Percentiles rank a stretch among this genome's conserved stretches.
Evolutionary conservation across 2,329 filamentous ascomycete genomes (phyloP).

Genomic region (Fusarium staphyleae): DNA sequence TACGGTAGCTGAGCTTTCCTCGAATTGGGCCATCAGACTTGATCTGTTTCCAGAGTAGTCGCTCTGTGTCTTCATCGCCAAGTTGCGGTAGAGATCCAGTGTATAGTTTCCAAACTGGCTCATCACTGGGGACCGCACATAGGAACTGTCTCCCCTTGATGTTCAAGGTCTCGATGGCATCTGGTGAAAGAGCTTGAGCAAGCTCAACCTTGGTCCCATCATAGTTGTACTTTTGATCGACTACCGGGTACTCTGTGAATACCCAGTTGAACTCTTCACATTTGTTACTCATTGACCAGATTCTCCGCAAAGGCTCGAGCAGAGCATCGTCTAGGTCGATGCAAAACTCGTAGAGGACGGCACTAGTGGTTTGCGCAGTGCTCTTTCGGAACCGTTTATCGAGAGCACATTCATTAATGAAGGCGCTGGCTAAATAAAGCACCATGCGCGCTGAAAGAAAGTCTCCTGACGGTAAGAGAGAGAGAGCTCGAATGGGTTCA

Average conservation of each 20-base stretch:
- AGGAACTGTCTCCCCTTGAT: background rate
- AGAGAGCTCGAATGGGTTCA: background rate
- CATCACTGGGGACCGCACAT: background rate
- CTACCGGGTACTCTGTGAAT: background rate
- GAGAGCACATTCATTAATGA: too few species aligned
- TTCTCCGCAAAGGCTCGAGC: background rate
- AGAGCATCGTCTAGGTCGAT: background rate
- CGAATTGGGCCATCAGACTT: constrained; percentile 14
- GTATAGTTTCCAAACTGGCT: background rate
- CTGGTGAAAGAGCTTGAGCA: background rate
- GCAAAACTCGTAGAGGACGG: constrained; percentile 1
- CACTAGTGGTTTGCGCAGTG: background rate
- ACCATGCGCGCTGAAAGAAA: constrained; percentile 1
- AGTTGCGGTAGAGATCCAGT: background rate
- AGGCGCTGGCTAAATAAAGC: background rate
- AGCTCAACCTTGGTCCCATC: background rate
- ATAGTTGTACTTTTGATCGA: background rate
- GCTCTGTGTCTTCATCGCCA: background rate
- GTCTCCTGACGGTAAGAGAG: background rate
- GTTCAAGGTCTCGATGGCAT: background rate
- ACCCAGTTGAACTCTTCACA: constrained; percentile 6
- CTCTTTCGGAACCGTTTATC: background rate
- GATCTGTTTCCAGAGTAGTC: background rate
- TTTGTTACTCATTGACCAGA: background rate
- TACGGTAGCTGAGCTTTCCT: background rate